Percentiles rank a stretch among this genome's conserved stretches.
Conservation (phyloP, 768 basidiomycete genomes). For the Leccinellum albellum region DNA sequence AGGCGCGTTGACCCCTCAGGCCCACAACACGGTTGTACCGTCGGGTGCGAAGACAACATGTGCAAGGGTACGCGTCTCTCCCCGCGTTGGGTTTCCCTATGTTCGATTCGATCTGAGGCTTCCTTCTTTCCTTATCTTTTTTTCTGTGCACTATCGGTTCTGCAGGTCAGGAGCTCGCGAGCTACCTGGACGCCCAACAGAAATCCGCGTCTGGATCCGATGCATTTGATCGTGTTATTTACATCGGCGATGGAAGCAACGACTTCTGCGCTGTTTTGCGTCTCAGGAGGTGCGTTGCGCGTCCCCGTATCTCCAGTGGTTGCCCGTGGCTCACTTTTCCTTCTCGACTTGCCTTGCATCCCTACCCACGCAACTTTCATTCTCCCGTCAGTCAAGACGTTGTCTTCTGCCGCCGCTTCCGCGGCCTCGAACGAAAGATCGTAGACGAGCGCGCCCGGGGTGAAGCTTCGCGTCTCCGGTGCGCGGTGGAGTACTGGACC, state of each 20-base stretch:
- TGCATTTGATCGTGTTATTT: constrained; percentile 74
- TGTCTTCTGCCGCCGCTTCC: constrained; percentile 72
- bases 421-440: constrained; percentile 79
- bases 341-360: not conserved
- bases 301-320: not conserved
- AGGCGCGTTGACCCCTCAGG: constrained; percentile 73
- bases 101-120: not conserved
- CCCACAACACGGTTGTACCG: constrained; percentile 75
- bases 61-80: constrained; percentile 72
- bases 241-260: constrained; percentile 92
- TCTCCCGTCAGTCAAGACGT: constrained; percentile 63
- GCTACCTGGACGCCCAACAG: constrained; percentile 53
- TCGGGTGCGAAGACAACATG: constrained; percentile 96
- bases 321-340: not conserved
- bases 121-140: no score
- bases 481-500: constrained; percentile 78
- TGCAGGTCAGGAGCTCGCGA: constrained; percentile 87
- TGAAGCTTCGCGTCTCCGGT: constrained; percentile 55
- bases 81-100: not conserved
- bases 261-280: constrained; percentile 93
- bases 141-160: not conserved
- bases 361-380: not conserved
- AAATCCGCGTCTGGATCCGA: constrained; percentile 20
- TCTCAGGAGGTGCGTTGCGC: constrained; percentile 55
- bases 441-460: constrained; percentile 52